Percentiles rank a stretch among this genome's conserved stretches.
phyloP scores from a whole-genome alignment of 441 rosid species.

The Brassica hybrid region DNA sequence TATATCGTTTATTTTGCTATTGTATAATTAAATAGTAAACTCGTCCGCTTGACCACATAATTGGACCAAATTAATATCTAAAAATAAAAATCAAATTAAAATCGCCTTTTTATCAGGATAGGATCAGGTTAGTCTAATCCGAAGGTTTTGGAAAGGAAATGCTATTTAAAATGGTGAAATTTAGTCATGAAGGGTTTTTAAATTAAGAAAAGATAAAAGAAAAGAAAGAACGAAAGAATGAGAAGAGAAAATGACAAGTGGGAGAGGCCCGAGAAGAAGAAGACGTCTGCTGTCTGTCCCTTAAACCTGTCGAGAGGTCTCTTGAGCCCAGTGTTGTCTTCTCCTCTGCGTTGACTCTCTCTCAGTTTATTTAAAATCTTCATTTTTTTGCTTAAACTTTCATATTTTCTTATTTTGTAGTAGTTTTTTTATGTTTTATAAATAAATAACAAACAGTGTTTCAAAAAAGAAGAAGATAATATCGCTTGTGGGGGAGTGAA shows the following conservation, averaged over 20 bases:
- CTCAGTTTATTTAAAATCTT: not conserved
- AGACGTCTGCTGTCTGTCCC: slow-evolving; percentile 37
- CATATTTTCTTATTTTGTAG: not conserved
- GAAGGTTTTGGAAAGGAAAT: slow-evolving; percentile 14
- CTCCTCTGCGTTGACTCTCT: slow-evolving; percentile 31
- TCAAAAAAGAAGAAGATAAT: too few species aligned
- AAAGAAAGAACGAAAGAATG: not conserved
- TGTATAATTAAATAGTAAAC: not conserved
- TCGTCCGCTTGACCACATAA: not conserved
- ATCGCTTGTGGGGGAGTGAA: not conserved
- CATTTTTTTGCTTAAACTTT: too few species aligned
- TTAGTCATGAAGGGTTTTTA: not conserved
- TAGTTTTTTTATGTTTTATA: not conserved
- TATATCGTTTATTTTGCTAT: slow-evolving; percentile 5
- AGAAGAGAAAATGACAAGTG: slow-evolving; percentile 32
- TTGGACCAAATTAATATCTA: not conserved
- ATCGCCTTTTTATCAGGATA: not conserved
- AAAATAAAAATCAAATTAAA: not conserved
- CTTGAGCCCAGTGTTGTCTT: slow-evolving; percentile 43
- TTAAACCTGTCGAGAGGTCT: slow-evolving; percentile 38
- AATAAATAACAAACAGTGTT: slow-evolving; percentile 6
- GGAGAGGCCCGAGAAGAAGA: slow-evolving; percentile 43
- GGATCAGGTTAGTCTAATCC: slow-evolving; percentile 26
- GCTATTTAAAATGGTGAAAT: slow-evolving; percentile 3
- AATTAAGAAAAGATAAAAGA: not conserved